Conservation (phyloP, 2,329 filamentous ascomycete genomes). For the Clathrospora elynae region DNA sequence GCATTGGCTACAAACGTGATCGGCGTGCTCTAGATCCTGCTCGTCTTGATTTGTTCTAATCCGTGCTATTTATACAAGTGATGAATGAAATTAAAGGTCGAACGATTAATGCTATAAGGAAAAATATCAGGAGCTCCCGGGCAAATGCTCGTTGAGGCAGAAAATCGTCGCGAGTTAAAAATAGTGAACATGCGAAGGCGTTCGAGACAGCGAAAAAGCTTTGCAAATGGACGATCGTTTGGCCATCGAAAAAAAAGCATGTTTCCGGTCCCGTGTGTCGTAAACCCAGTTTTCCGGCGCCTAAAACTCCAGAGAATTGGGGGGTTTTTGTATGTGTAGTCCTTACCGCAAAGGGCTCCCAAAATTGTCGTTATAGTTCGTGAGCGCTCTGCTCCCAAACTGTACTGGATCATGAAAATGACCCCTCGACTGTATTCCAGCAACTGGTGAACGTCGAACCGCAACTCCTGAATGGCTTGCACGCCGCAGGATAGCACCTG, state of each 20-base stretch:
- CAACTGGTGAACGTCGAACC: no score
- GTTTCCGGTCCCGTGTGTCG: slow-evolving; percentile 3
- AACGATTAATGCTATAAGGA: slow-evolving; percentile 5
- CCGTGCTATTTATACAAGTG: slow-evolving; percentile 25
- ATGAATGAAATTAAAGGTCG: slow-evolving; percentile 6
- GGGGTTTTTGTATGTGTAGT: slow-evolving; percentile 3
- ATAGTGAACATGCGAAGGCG: neutral
- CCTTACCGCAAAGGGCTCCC: neutral
- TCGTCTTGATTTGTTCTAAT: slow-evolving; percentile 6
- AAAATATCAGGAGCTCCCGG: slow-evolving; percentile 1
- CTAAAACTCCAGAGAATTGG: slow-evolving; percentile 7
- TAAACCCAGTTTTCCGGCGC: slow-evolving; percentile 5
- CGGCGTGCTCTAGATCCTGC: slow-evolving; percentile 4
- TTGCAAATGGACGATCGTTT: neutral
- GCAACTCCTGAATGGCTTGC: no score
- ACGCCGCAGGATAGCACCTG: no score
- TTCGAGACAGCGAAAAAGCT: neutral
- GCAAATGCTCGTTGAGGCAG: neutral
- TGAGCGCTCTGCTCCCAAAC: no score
- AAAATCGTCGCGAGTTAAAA: neutral
- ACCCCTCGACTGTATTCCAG: no score
- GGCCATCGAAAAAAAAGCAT: slow-evolving; percentile 1
- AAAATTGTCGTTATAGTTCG: neutral
- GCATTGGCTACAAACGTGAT: slow-evolving; percentile 10
- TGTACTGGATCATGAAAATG: no score